These are phyloP conservation scores for Simplicillium aogashimaense DNA, from an alignment of 2,329 filamentous ascomycete genomes.

Conservation along the genomic window DNA sequence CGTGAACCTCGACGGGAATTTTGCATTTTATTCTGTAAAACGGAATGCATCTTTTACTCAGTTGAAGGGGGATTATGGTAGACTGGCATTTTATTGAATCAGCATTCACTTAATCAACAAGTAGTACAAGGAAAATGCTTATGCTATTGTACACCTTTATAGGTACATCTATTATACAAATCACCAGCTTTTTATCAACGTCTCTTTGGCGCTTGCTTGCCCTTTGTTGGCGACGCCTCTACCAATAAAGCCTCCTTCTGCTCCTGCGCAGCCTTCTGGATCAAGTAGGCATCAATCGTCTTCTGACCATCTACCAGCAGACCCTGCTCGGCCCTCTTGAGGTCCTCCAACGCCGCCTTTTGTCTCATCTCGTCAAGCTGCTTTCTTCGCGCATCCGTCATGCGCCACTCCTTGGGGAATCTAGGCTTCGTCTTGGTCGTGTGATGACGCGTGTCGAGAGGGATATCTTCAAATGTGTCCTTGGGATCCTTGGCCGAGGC, in stretches of 20 bases:
- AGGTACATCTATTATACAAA: too few species aligned
- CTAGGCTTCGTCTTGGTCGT: conserved; percentile 53
- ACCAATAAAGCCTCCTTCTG: conserved; percentile 14
- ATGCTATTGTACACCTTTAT: too few species aligned
- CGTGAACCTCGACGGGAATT: too few species aligned
- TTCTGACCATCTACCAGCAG: conserved; percentile 47
- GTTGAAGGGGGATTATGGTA: too few species aligned
- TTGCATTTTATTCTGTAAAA: too few species aligned
- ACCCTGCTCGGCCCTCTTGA: conserved; percentile 40
- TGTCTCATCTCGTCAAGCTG: conserved; percentile 55
- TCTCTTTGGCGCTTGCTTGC: too few species aligned
- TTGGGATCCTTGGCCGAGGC: conserved; percentile 64
- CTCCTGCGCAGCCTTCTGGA: conserved; percentile 21
- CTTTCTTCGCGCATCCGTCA: conserved; percentile 59
- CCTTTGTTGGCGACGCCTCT: too few species aligned
- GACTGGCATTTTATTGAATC: too few species aligned
- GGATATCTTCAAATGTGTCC: conserved; percentile 82
- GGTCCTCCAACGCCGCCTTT: conserved; percentile 41
- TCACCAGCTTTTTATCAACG: too few species aligned
- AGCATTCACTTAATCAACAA: too few species aligned
- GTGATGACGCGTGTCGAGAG: conserved; percentile 77
- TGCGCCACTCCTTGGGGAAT: conserved; percentile 76
- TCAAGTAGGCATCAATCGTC: conserved; percentile 30
- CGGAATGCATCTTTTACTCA: too few species aligned
- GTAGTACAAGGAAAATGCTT: too few species aligned